Evolutionary conservation across 106 monocot species (phyloP), one percentile per base, ranked within the genome.

Genomic region (Gastrodia elata): DNA sequence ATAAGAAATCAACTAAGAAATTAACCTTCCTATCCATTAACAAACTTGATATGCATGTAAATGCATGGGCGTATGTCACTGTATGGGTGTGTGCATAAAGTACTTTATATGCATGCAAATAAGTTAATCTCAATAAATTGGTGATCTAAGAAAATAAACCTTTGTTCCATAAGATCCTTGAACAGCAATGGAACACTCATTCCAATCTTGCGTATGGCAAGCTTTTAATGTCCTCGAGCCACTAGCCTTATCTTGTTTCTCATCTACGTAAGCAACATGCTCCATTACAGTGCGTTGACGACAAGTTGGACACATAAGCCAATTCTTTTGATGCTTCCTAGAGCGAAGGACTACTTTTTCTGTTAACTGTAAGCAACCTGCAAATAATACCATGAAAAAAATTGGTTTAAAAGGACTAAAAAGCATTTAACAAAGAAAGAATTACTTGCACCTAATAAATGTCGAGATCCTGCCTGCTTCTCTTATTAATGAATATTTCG

Each of bases 141-240:
- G n/a, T 38, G 20, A 61, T 37, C 30, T 59, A 14, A 73, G 22
- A 64, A 49, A 42, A 48, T 64, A 72, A 57, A 97, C 96, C 96
- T 97, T 97, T 77, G 93, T 97, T 71, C 93, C 88, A 78, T 92
- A 93, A 40, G 97, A 93, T 67, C 97, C 93, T 83, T 84, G 58
- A 77, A 97, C 81, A 41, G 64, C 52, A 39, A 97, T 79, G 39
- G 83, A 78, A 39, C 39, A 82, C 76, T 97, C 93, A 74, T 75
- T 59, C 8, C 35, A 5, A 36, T 68, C 68, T 79, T 83, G 77
- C 76, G 72, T 49, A 67, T 81, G 76, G 32, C 61, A 82, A 75
- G 71, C 42, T 71, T 68, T 77, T 80, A 75, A 38, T 14, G 28
- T 48, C 44, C 28, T 61, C 42, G 37, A 34, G 55, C 78, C 74